These are phyloP conservation scores for Phytophthora ramorum DNA, from an alignment of 352 stramenopile genomes.

Conservation along the genomic window DNA sequence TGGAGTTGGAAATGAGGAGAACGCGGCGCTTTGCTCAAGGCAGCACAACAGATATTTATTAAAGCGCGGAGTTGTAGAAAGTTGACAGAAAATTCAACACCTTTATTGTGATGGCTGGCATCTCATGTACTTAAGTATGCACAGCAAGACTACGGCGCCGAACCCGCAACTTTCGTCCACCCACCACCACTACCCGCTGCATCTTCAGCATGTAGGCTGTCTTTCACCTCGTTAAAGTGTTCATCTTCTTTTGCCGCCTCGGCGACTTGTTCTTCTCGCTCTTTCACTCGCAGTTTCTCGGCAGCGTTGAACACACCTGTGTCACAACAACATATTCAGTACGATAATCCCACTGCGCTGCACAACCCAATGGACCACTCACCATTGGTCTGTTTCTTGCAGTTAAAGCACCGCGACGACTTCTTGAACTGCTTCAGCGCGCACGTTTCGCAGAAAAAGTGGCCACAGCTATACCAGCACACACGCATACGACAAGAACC, in stretches of 20 bases:
- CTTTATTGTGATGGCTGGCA: conserved; percentile 1
- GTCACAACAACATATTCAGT: neutral
- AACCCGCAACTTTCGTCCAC: conserved; percentile 26
- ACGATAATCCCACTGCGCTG: neutral
- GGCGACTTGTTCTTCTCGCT: conserved; percentile 41
- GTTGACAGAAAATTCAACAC: neutral
- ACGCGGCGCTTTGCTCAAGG: neutral
- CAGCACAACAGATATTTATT: conserved; percentile 40
- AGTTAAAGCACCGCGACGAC: conserved; percentile 92
- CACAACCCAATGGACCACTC: neutral
- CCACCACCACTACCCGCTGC: conserved; percentile 7
- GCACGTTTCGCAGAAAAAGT: conserved; percentile 97
- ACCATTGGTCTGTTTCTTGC: conserved; percentile 94
- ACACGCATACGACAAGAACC: neutral
- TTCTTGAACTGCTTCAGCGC: conserved; percentile 90
- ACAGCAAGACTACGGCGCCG: conserved; percentile 3
- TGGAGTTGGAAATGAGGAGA: conserved; percentile 14
- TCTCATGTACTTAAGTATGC: neutral
- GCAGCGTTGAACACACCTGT: conserved; percentile 91
- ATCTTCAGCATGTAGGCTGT: neutral
- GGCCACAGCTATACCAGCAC: conserved; percentile 72
- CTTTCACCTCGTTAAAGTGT: neutral
- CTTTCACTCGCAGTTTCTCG: conserved; percentile 74
- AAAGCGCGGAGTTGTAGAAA: conserved; percentile 10
- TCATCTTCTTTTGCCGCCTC: conserved; percentile 9